Evolutionary conservation across 257 asterid species (phyloP).

Genomic region (Oldenlandia corymbosa): DNA sequence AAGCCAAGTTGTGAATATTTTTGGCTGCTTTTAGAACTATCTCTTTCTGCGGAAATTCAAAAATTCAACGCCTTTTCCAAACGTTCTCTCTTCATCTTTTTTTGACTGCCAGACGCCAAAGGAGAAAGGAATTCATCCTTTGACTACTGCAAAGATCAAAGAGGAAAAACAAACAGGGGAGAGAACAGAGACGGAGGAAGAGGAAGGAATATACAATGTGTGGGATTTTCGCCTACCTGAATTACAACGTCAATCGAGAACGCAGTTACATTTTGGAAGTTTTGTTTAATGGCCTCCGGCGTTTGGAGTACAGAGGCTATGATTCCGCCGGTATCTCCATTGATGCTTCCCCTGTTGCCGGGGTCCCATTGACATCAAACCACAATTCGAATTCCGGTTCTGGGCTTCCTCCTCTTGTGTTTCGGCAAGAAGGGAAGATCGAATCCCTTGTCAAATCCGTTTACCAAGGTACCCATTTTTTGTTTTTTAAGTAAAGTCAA

Average conservation of each 20-base stretch:
- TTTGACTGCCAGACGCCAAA: neutral
- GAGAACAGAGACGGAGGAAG: neutral
- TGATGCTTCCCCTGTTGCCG: constrained; percentile 23
- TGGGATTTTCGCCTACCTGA: constrained; percentile 92
- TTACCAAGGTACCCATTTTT: constrained; percentile 37
- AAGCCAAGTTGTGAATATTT: too few relatives aligned
- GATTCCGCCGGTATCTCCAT: constrained; percentile 89
- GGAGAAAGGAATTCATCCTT: too few relatives aligned
- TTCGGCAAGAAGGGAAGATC: constrained; percentile 77
- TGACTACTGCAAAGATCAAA: too few relatives aligned
- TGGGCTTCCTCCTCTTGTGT: constrained; percentile 49
- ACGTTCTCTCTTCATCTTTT: constrained; percentile 4
- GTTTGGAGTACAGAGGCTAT: constrained; percentile 95
- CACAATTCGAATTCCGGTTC: constrained; percentile 4
- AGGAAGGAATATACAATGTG: constrained; percentile 46
- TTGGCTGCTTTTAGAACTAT: too few relatives aligned
- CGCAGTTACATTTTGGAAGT: constrained; percentile 76
- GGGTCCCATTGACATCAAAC: too few relatives aligned
- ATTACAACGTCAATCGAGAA: constrained; percentile 63
- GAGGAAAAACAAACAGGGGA: neutral
- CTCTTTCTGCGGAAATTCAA: constrained; percentile 5
- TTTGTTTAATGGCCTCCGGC: constrained; percentile 75
- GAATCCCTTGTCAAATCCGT: constrained; percentile 83
- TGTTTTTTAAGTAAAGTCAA: neutral
- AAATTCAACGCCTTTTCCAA: neutral